These are phyloP conservation scores for Wickerhamomyces sydowiorum DNA, from an alignment of 805 yeast species.

Conservation along the genomic window DNA sequence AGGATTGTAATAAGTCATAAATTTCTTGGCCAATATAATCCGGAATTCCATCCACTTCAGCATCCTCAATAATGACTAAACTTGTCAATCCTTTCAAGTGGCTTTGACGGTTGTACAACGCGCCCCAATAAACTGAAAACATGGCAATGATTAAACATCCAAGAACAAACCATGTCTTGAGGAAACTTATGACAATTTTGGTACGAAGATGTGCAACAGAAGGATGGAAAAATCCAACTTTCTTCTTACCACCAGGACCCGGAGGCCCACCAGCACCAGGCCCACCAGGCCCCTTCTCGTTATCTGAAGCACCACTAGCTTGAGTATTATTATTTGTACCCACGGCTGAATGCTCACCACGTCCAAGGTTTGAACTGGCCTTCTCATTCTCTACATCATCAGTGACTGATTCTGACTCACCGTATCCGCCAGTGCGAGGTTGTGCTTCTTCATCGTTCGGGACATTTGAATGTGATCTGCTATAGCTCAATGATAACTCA, in stretches of 20 bases:
- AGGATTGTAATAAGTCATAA: conserved; percentile 33
- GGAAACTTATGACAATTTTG: conserved; percentile 5
- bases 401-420: background rate
- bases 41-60: conserved; percentile 24
- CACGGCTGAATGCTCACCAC: too few species aligned
- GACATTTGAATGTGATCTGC: background rate
- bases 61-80: conserved; percentile 30
- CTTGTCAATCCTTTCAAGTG: conserved; percentile 21
- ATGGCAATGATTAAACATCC: conserved; percentile 28
- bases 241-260: conserved; percentile 4
- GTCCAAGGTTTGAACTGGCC: too few species aligned
- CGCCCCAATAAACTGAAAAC: conserved; percentile 34
- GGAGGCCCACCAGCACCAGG: background rate
- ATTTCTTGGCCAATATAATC: conserved; percentile 30
- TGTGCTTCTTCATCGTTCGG: background rate
- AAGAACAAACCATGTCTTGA: conserved; percentile 22
- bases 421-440: background rate
- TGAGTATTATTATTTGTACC: background rate
- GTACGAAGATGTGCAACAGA: conserved; percentile 9
- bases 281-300: background rate
- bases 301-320: background rate
- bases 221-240: conserved; percentile 13
- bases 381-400: background rate
- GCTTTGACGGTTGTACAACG: conserved; percentile 24
- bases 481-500: background rate